Evolutionary conservation across 2,329 filamentous ascomycete species (phyloP), one percentile per base, ranked within the genome.

Genomic region (Penicillium sumatraense): DNA sequence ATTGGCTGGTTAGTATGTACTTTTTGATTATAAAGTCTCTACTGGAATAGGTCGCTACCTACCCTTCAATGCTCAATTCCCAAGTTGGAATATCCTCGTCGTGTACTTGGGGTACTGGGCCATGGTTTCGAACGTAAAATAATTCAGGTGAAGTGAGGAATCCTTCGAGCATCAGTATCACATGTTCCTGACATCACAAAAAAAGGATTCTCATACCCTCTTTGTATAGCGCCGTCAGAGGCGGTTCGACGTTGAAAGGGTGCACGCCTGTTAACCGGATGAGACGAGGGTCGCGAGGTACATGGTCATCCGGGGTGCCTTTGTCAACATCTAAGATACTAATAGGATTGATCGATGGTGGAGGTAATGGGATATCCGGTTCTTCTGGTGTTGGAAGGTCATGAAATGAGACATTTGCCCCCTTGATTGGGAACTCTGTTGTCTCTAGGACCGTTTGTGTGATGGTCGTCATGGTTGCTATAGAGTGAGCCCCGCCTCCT

Each of bases 101-200:
- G 8, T 82, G 80, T 16, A 95, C 89, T 52, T 84, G 78, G 1
- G 92, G 93, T 7, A 96, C 92, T 0, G 86, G 79, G 13, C 93
- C 93, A 78, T 97, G 93, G 67, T 96, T 97, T 31, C 93, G 82
- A 8, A 97, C 93, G 72, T 96, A 97, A 75, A 96, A 95, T 1
- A 97, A 79, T 64, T 96, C 89, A 11, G 91, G 89, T 35, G 88
- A 90, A 1, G 92, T 97, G 33, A 97, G 78, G 69, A 96, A 96
- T 0, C 93, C 91, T 77, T 29, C 13, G 83, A 20, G 21, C 79
- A 1, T 23, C 8, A 23, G 8, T 40, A 38, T 11, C 9, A 49
- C 47, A 51, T 35, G 26, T 13, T 36, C 35, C 33, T 3, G 7
- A 27, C 3, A 14, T 23, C 23, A 18, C 41, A 27, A 3, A n/a